Evolutionary conservation across 805 yeast species (phyloP), one percentile per base, ranked within the genome.

Genomic region (Saccharomycopsis malanga): DNA sequence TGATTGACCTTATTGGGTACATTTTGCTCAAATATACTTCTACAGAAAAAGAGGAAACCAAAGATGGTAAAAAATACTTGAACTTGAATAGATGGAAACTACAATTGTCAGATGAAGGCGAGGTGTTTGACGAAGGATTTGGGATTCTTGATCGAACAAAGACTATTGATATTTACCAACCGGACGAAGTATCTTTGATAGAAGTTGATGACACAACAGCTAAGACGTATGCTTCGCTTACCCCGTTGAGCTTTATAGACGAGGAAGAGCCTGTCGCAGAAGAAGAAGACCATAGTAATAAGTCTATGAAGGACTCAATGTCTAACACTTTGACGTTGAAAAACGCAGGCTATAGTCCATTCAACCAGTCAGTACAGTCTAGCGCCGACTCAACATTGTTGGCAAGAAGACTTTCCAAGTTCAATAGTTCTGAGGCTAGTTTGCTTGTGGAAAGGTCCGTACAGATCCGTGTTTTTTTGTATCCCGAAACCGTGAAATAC

Each of bases 71-170:
- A n/a, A 39, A 40, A 30, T 45, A 44, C 23, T 57, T 62, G 43
- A 76, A 83, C 51, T 84, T 89, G 0, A 82, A 83, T 56, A 62
- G 64, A 50, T 87, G 95, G 93, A 72, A 81, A 45, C 58, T 91
- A 29, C 84, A 84, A 48, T 70, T 91, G 20, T 88, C 84, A 1
- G 98, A 93, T 61, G 98, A 91, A 43, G 91, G 91, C 5, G 96
- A 94, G 43, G 81, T 85, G 34, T 88, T 87, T 45, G 98, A 94
- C 55, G 82, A 76, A 30, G 86, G 87, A 44, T 89, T 93, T 67
- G 98, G 98, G 1, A 77, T 89, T 1, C 67, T 93, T 46, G 91
- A 83, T 39, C 68, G 97, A 53, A 71, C 76, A 0, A 69, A 89
- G 45, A 57, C 68, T 3, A 68, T 93, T 23, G 68, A 79, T 2